Evolutionary conservation across 805 yeast species (phyloP), one percentile per base, ranked within the genome.

Genomic region (Candida maesae): DNA sequence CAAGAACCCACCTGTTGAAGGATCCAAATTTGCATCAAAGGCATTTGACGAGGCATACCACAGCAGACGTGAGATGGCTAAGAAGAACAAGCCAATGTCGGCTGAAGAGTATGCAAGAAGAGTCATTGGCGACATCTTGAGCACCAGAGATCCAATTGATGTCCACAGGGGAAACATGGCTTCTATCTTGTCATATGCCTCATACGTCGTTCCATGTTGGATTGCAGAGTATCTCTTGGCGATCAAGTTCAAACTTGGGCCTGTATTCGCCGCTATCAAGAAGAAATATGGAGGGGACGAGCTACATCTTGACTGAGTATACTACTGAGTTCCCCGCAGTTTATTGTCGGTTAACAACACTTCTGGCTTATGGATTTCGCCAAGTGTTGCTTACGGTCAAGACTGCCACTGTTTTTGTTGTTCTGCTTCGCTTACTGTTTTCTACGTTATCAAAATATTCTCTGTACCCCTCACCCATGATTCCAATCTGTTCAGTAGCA

Each of bases 41-140:
- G 84, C 73, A 37, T 78, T 79, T 39, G 56, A 59, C 17, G 66
- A 63, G 17, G 74, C 81, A 0, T 64, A 81, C 44, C 63, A 56
- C 18, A 62, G 56, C 30, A 70, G 91, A 58, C 73, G 74, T 50
- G 59, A 66, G 34, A 78, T 84, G 84, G 78, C 86, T 0, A 70
- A 56, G 26, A 67, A 72, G 14, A 75, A 76, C 59, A 61, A 63
- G 16, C 91, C 93, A 20, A 76, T 80, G 74, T 39, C 63, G 2
- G 72, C 86, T 0, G 78, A 71, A n/a, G 58, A 39, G 1, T 85
- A 79, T 53, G 88, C 88, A 1, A 51, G 52, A 15, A 55, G 67
- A 35, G 78, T 83, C 1, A 76, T 76, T n/a, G 55, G 59, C 29
- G 84, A 79, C 49, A 64, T 81, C 21, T 48, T 65, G 30, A 49